Conservation (phyloP, 176 grass and related monocot species). For the Calamus simplicifolius region DNA sequence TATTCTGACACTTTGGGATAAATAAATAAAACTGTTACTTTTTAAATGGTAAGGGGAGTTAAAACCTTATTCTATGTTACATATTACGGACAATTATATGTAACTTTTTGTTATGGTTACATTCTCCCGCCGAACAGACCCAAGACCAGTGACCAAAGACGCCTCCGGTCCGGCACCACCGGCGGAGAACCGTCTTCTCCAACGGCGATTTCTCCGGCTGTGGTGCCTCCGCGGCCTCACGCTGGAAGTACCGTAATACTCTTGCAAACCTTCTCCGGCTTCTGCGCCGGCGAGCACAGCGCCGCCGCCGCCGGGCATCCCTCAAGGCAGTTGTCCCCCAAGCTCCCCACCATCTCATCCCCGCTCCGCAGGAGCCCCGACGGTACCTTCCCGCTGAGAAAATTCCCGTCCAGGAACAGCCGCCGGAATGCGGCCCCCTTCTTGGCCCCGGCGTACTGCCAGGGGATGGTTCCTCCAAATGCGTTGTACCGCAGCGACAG, state of each 20-base stretch:
- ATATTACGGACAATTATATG: no score
- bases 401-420: slow-evolving; percentile 7
- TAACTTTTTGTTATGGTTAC: no score
- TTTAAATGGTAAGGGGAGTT: no score
- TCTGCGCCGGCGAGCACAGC: background rate
- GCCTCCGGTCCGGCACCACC: no score
- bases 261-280: background rate
- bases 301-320: background rate
- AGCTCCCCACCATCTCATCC: background rate
- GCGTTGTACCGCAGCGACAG: background rate
- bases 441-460: background rate
- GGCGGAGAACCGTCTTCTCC: no score
- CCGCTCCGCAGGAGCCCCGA: background rate
- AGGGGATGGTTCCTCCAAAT: background rate
- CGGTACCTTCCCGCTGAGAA: background rate
- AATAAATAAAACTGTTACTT: no score
- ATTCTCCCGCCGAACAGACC: no score
- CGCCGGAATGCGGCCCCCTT: background rate
- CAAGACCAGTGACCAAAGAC: no score
- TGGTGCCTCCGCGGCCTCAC: background rate
- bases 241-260: background rate
- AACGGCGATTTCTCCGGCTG: background rate
- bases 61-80: no score
- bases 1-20: no score
- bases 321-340: background rate